Conservation (phyloP, 441 rosid species). For the Cnidoscolus chayamansa region DNA sequence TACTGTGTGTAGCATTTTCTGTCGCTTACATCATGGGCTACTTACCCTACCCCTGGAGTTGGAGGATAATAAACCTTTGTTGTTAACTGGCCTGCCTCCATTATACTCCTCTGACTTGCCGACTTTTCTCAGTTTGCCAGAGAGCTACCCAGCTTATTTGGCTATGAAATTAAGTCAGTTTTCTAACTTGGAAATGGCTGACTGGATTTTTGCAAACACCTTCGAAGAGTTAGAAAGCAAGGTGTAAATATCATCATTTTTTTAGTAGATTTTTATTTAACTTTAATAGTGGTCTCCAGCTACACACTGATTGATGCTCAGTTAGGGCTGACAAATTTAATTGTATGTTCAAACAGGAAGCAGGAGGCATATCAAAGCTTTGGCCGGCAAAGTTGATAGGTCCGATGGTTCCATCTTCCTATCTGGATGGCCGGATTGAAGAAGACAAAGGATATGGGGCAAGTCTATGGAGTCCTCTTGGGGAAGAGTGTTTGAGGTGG, state of each 20-base stretch:
- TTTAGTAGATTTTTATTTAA: too few species aligned
- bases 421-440: slow-evolving; percentile 43
- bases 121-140: slow-evolving; percentile 40
- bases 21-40: slow-evolving; percentile 33
- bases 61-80: slow-evolving; percentile 29
- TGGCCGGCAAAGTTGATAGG: slow-evolving; percentile 68
- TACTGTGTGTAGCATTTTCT: slow-evolving; percentile 41
- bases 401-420: slow-evolving; percentile 69
- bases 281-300: too few species aligned
- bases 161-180: slow-evolving; percentile 51
- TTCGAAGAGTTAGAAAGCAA: slow-evolving; percentile 51
- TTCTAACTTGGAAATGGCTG: slow-evolving; percentile 44
- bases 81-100: slow-evolving; percentile 49
- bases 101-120: slow-evolving; percentile 48
- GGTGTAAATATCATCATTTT: slow-evolving; percentile 25
- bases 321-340: not conserved
- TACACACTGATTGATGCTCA: not conserved
- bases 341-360: slow-evolving; percentile 32
- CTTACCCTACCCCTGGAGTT: slow-evolving; percentile 40
- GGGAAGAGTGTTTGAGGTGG: slow-evolving; percentile 57
- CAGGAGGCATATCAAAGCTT: slow-evolving; percentile 34
- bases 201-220: slow-evolving; percentile 59
- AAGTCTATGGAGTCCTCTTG: slow-evolving; percentile 55
- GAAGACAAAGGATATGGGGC: slow-evolving; percentile 58
- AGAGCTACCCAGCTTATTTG: slow-evolving; percentile 50